These are phyloP conservation scores for Lizonia empirigonia DNA, from an alignment of 2,329 filamentous ascomycete genomes.

Conservation along the genomic window DNA sequence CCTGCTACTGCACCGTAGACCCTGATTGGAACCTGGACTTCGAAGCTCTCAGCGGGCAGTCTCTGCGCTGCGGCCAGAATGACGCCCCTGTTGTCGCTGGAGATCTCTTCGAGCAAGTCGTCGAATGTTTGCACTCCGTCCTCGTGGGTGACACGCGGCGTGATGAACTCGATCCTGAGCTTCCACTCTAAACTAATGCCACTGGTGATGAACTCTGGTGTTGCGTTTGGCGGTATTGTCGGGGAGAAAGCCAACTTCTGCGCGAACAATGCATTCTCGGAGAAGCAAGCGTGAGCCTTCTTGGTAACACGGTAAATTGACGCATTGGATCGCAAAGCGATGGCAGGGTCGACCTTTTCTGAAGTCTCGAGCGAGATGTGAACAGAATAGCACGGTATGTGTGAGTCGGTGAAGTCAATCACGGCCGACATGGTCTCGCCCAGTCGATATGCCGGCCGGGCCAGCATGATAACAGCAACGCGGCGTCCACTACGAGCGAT, in stretches of 20 bases:
- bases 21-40: constrained; percentile 81
- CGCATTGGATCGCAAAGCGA: constrained; percentile 83
- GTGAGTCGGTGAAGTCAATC: constrained; percentile 79
- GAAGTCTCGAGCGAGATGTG: constrained; percentile 83
- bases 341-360: constrained; percentile 77
- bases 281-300: constrained; percentile 76
- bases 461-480: constrained; percentile 89
- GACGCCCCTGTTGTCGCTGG: constrained; percentile 77
- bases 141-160: constrained; percentile 61
- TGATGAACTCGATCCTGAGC: constrained; percentile 89
- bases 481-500: constrained; percentile 89
- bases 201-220: constrained; percentile 89
- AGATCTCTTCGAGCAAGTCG: constrained; percentile 76
- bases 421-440: constrained; percentile 85
- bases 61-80: constrained; percentile 79
- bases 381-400: constrained; percentile 84
- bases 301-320: constrained; percentile 87
- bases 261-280: constrained; percentile 83
- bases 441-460: constrained; percentile 84
- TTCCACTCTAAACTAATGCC: constrained; percentile 89
- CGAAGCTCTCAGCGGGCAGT: constrained; percentile 85
- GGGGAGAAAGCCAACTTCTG: constrained; percentile 79
- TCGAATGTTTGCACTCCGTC: constrained; percentile 39
- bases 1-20: constrained; percentile 70
- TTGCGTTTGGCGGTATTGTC: constrained; percentile 80